Conservation (phyloP, 75 land plant genomes). For the Cupressus sempervirens region DNA sequence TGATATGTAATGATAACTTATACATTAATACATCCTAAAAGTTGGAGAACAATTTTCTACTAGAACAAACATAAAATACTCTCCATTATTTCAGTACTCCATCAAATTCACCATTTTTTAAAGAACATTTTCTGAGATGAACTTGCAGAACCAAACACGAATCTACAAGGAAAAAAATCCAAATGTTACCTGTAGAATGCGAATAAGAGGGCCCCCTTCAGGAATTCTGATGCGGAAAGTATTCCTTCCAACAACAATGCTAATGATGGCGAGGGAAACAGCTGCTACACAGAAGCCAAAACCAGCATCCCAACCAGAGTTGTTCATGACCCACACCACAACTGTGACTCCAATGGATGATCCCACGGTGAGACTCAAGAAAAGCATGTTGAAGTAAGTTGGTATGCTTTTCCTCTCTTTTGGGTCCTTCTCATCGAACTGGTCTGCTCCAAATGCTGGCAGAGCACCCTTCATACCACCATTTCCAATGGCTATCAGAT, state of each 20-base stretch:
- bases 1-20: too few species aligned
- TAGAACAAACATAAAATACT: too few species aligned
- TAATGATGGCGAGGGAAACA: slow-evolving; percentile 57
- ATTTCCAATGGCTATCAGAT: slow-evolving; percentile 30
- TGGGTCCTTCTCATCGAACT: slow-evolving; percentile 59
- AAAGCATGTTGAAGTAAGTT: slow-evolving; percentile 86
- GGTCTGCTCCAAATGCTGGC: slow-evolving; percentile 86
- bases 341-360: slow-evolving; percentile 63
- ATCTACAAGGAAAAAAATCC: background rate
- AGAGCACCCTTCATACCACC: slow-evolving; percentile 82
- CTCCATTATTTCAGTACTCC: too few species aligned
- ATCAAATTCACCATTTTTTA: too few species aligned
- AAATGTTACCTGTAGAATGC: slow-evolving; percentile 57
- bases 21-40: too few species aligned
- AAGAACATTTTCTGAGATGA: too few species aligned
- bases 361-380: slow-evolving; percentile 70
- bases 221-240: slow-evolving; percentile 70
- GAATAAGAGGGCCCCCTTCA: slow-evolving; percentile 81
- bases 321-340: slow-evolving; percentile 76
- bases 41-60: too few species aligned
- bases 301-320: slow-evolving; percentile 80
- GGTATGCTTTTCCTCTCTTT: slow-evolving; percentile 58
- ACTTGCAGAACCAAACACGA: too few species aligned
- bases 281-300: slow-evolving; percentile 61
- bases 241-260: slow-evolving; percentile 52